Base-by-base conservation (phyloP, 768 basidiomycete genomes). In the Lentinula boryana region DNA sequence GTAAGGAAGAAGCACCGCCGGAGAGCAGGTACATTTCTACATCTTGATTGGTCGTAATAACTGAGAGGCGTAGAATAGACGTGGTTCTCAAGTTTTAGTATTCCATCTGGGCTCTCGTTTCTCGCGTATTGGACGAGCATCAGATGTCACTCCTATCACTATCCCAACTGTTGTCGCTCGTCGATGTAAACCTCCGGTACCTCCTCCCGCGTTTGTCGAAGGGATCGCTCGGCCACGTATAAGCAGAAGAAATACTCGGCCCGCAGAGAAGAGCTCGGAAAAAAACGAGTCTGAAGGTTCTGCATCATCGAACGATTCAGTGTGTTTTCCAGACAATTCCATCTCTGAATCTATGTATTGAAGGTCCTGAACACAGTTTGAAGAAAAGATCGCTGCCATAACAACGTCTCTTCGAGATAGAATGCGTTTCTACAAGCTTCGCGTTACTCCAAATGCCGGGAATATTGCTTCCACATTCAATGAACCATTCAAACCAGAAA, bases 351-450 rank as follows among this genome's bases (percentile, higher is more conserved):
- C 23, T 36, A 2, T 40, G 54, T 51, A 33, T 54, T 8, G 35
- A 44, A 32, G 15, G 32, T 31, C 40, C 31, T 49, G n/a, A 53
- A 60, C 44, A 7, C 56, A 92, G 90, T 89, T 93, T 61, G 86
- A 91, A 62, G 79, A 81, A 23, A 93, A 93, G 68, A 80, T 96
- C 31, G 79, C 85, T 3, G 84, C 84, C 4, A 86, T 92, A 18
- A 81, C 82, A 1, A 72, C 84, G 43, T 91, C 91, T 3, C 78
- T 93, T 44, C 84, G 89, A 27, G 91, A 92, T 58, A 78, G 91
- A 56, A 92, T 93, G 91, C 81, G 86, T 33, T 93, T 93, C 70
- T 93, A 93, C 73, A 92, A 92, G 71, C 77, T 92, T 60, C 82
- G 81, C 56, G 88, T 86, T 58, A 93, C 85, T 23, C 87, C 78